Evolutionary conservation across 2,329 filamentous ascomycete genomes (phyloP).

Genomic region (Rhinocladiella similis): DNA sequence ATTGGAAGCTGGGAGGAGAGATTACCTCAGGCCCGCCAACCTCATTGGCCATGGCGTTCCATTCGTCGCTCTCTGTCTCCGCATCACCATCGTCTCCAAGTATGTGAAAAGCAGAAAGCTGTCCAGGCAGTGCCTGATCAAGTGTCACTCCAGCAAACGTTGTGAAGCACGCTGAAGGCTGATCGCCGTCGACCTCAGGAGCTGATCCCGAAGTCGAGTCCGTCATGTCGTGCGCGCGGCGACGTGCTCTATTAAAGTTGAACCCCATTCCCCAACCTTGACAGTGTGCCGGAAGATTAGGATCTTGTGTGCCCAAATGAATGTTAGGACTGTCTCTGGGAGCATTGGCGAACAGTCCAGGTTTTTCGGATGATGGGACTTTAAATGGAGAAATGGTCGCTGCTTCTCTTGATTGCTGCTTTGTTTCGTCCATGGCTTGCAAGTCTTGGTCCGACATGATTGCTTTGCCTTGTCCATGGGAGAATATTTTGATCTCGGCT

Average conservation of each 20-base stretch:
- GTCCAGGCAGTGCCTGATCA: conserved; percentile 4
- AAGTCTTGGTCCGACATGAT: conserved; percentile 3
- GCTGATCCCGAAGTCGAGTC: not conserved
- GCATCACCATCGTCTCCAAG: conserved; percentile 1
- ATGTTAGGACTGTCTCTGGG: too few species aligned
- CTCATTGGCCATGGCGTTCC: conserved; percentile 1
- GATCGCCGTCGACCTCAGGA: not conserved
- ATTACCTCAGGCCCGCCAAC: conserved; percentile 7
- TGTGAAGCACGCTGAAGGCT: conserved; percentile 5
- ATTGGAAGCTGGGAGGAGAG: not conserved
- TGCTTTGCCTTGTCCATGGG: conserved; percentile 1
- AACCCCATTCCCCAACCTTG: not conserved
- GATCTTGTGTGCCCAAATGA: not conserved
- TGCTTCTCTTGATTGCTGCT: not conserved
- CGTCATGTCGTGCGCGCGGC: not conserved
- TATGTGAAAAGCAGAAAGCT: conserved; percentile 7
- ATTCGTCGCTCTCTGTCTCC: not conserved
- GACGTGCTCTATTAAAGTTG: not conserved
- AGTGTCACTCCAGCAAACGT: conserved; percentile 9
- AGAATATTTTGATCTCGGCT: conserved; percentile 5
- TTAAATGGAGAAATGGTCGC: not conserved
- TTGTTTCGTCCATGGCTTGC: conserved; percentile 7
- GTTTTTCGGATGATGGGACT: too few species aligned
- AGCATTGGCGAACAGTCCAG: too few species aligned
- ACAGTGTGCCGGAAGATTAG: not conserved